Conservation (phyloP, 2,329 filamentous ascomycete species). For the Monosporascus sp. region DNA sequence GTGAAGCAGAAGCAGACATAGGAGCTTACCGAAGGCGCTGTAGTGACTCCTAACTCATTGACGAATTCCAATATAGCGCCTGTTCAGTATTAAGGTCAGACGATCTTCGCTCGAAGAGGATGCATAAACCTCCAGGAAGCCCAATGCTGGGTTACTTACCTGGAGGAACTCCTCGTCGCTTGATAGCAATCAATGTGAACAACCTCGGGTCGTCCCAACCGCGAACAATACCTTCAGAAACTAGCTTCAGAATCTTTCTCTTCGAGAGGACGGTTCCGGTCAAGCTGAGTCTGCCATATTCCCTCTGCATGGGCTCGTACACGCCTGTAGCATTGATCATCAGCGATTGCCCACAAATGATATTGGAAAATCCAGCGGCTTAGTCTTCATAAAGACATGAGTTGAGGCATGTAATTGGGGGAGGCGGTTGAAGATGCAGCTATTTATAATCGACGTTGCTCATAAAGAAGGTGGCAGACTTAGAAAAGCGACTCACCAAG, state of each 20-base stretch:
- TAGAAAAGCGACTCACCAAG: constrained; percentile 37
- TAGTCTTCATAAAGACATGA: too few relatives aligned
- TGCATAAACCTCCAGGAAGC: too few relatives aligned
- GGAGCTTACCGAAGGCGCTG: constrained; percentile 55
- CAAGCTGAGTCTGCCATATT: constrained; percentile 70
- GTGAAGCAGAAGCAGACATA: not conserved
- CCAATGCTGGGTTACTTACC: constrained; percentile 33
- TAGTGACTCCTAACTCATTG: constrained; percentile 87
- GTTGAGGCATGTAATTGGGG: too few relatives aligned
- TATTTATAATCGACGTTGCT: too few relatives aligned
- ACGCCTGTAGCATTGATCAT: constrained; percentile 38
- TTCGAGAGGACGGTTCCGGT: constrained; percentile 85
- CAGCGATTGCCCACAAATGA: too few relatives aligned
- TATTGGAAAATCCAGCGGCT: too few relatives aligned
- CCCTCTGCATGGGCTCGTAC: constrained; percentile 90
- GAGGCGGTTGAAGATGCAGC: too few relatives aligned
- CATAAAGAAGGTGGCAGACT: too few relatives aligned
- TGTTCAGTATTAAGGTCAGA: not conserved
- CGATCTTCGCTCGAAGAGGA: too few relatives aligned
- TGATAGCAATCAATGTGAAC: constrained; percentile 80
- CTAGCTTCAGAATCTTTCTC: constrained; percentile 73
- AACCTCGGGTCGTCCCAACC: constrained; percentile 90
- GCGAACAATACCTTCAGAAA: constrained; percentile 71
- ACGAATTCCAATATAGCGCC: constrained; percentile 82
- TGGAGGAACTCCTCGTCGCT: constrained; percentile 79